These are phyloP conservation scores for Ascochyta clinopodiicola DNA, from an alignment of 2,329 filamentous ascomycete species.

Conservation along the genomic window DNA sequence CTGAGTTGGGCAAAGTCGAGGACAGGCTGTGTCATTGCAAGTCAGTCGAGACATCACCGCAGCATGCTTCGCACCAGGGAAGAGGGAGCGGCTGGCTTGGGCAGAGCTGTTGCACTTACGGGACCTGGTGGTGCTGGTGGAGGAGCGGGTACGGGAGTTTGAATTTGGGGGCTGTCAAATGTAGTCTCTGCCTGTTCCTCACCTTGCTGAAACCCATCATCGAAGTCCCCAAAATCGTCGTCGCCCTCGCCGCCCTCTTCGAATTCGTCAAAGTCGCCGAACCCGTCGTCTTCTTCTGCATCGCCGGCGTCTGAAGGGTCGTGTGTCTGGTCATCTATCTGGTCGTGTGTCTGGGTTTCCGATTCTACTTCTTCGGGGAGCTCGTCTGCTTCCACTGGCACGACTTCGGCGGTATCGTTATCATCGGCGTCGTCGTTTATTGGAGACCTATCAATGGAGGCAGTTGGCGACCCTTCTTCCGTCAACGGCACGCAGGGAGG, in stretches of 20 bases:
- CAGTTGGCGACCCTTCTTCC: constrained; percentile 65
- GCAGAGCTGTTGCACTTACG: constrained; percentile 55
- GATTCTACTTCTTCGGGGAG: neutral
- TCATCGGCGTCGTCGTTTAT: constrained; percentile 47
- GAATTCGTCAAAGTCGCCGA: constrained; percentile 71
- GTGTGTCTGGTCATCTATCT: constrained; percentile 14
- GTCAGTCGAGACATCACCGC: constrained; percentile 43
- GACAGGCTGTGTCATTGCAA: constrained; percentile 60
- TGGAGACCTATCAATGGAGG: constrained; percentile 59
- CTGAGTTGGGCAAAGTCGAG: constrained; percentile 70
- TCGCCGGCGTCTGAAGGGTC: constrained; percentile 32
- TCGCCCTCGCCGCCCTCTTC: constrained; percentile 57
- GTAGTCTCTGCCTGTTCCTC: constrained; percentile 47
- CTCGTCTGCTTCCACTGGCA: constrained; percentile 5
- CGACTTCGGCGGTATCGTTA: constrained; percentile 13
- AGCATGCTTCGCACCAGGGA: constrained; percentile 35
- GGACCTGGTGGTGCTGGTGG: constrained; percentile 53
- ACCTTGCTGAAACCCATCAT: constrained; percentile 54
- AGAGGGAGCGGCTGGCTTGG: constrained; percentile 32
- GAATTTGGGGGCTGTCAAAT: constrained; percentile 49
- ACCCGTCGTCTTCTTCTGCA: constrained; percentile 69
- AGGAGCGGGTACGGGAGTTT: constrained; percentile 50
- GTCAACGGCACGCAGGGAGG: constrained; percentile 64
- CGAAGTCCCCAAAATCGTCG: constrained; percentile 62
- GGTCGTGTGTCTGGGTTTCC: constrained; percentile 8